Conservation (phyloP, 768 basidiomycete genomes). For the Pleurotus tuber-regium region DNA sequence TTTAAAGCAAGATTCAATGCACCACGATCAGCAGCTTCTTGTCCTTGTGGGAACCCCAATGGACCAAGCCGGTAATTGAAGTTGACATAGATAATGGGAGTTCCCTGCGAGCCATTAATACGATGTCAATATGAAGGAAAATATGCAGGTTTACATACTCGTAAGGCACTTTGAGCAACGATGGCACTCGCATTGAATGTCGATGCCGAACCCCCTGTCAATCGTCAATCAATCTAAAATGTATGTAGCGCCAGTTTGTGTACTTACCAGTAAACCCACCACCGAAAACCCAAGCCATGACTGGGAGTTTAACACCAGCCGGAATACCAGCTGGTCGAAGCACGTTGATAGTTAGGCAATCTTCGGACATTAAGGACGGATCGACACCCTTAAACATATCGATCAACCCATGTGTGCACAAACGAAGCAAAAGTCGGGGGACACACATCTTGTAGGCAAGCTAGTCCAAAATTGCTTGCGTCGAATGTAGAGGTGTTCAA, state of each 20-base stretch:
- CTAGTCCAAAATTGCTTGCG: slow-evolving; percentile 22
- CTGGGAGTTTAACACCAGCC: slow-evolving; percentile 29
- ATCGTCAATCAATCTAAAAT: background rate
- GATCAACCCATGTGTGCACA: too few relatives aligned
- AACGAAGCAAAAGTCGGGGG: too few relatives aligned
- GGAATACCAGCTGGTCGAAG: slow-evolving; percentile 31
- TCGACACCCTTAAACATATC: slow-evolving; percentile 3
- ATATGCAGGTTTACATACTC: slow-evolving; percentile 17
- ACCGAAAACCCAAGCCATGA: slow-evolving; percentile 38
- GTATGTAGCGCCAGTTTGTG: too few relatives aligned
- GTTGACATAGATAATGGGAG: slow-evolving; percentile 44
- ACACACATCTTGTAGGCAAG: slow-evolving; percentile 25
- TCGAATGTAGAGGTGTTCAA: slow-evolving; percentile 20
- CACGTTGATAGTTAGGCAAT: slow-evolving; percentile 46
- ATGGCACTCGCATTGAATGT: slow-evolving; percentile 29
- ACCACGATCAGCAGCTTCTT: slow-evolving; percentile 33
- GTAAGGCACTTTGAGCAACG: slow-evolving; percentile 21
- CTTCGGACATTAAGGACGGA: slow-evolving; percentile 31
- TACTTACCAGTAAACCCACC: slow-evolving; percentile 16
- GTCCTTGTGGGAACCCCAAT: slow-evolving; percentile 42
- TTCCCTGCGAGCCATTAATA: slow-evolving; percentile 19
- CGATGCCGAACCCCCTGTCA: slow-evolving; percentile 12
- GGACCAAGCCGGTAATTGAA: slow-evolving; percentile 47
- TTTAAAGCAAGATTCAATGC: slow-evolving; percentile 38
- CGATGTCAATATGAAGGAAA: too few relatives aligned